Evolutionary conservation across 2,329 filamentous ascomycete species (phyloP).

Genomic region (Simplicillium sp.): DNA sequence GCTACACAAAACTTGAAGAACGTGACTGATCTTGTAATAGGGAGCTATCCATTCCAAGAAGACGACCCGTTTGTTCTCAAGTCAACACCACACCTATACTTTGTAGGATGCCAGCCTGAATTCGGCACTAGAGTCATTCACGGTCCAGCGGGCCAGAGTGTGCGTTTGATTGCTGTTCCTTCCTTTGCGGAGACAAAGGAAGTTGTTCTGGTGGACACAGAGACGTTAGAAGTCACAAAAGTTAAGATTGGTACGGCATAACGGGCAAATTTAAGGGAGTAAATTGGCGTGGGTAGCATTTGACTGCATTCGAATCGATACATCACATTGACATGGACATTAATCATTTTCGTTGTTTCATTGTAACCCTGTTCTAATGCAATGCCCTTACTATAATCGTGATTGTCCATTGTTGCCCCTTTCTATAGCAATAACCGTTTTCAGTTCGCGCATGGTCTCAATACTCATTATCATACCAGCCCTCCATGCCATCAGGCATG

Average conservation of each 20-base stretch:
- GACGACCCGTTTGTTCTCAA: slow-evolving; percentile 84
- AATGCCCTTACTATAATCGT: too few species aligned
- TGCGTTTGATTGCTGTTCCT: slow-evolving; percentile 76
- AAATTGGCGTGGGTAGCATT: too few species aligned
- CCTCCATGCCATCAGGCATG: too few species aligned
- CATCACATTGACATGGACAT: too few species aligned
- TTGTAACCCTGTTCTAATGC: too few species aligned
- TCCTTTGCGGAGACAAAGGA: slow-evolving; percentile 71
- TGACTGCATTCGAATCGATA: too few species aligned
- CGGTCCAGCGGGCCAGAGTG: slow-evolving; percentile 56
- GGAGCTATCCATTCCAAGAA: slow-evolving; percentile 94
- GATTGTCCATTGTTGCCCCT: too few species aligned
- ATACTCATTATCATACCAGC: too few species aligned
- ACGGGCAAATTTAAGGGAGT: slow-evolving; percentile 4
- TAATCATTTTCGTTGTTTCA: too few species aligned
- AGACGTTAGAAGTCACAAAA: slow-evolving; percentile 70
- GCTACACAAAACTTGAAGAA: background rate
- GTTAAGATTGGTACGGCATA: slow-evolving; percentile 43
- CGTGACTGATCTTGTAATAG: slow-evolving; percentile 29
- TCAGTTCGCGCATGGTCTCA: too few species aligned
- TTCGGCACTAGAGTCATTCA: slow-evolving; percentile 66
- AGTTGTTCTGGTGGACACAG: slow-evolving; percentile 73
- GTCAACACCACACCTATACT: slow-evolving; percentile 81
- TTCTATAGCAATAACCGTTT: too few species aligned
- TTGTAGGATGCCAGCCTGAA: slow-evolving; percentile 74